These are phyloP conservation scores for Solanum stenotomum DNA, from an alignment of 257 asterid species.

Conservation along the genomic window DNA sequence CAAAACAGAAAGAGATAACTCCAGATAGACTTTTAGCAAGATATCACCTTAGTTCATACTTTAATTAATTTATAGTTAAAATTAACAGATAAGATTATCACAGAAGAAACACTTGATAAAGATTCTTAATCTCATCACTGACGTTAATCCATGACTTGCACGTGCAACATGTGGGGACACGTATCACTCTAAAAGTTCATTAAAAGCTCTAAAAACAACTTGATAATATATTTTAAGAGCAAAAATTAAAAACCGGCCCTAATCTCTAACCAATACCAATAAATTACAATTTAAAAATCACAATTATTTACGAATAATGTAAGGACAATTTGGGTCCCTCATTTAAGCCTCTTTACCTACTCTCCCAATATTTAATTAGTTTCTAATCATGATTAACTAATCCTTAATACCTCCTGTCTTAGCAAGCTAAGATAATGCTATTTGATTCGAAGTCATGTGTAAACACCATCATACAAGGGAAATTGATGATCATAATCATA, in stretches of 20 bases:
- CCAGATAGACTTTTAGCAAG: not conserved
- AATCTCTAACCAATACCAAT: not conserved
- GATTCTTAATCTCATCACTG: constrained; percentile 12
- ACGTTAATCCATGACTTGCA: constrained; percentile 29
- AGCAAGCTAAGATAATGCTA: constrained; percentile 5
- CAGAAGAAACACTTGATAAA: constrained; percentile 2
- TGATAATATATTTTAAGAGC: not conserved
- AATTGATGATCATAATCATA: not conserved
- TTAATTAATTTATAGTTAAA: not conserved
- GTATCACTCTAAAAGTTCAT: not conserved
- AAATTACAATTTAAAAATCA: not conserved
- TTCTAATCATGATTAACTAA: not conserved
- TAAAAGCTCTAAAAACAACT: not conserved
- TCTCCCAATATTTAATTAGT: not conserved
- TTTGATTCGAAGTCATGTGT: constrained; percentile 27
- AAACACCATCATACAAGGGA: constrained; percentile 11
- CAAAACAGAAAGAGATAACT: not conserved
- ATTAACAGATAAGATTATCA: constrained; percentile 28
- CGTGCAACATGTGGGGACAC: constrained; percentile 29
- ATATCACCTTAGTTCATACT: not conserved
- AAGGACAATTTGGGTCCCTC: not conserved
- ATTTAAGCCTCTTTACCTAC: constrained; percentile 10
- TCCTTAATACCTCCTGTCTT: not conserved
- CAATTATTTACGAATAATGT: not conserved
- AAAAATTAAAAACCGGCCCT: not conserved